phyloP scores from a whole-genome alignment of 2,329 filamentous ascomycete species.

The Ophiostoma pallidulum region DNA sequence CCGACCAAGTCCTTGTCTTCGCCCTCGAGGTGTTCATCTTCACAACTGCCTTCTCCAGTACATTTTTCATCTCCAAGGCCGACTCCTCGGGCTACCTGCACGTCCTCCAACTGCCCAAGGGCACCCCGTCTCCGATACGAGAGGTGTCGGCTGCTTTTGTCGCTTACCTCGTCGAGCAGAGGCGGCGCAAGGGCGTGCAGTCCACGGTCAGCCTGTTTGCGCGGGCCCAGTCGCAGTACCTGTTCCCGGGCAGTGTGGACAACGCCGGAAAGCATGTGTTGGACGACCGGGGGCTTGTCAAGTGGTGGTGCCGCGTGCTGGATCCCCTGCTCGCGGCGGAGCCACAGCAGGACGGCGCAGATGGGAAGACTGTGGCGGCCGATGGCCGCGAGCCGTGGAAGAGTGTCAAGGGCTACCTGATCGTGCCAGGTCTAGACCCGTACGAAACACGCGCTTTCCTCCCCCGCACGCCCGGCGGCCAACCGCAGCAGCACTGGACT shows the following conservation, averaged over 20 bases:
- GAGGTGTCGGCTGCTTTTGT: constrained; percentile 68
- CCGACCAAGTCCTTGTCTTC: constrained; percentile 56
- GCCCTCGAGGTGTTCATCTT: constrained; percentile 86
- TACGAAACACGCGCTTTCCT: constrained; percentile 73
- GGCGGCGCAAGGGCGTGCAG: constrained; percentile 54
- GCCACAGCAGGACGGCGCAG: constrained; percentile 27
- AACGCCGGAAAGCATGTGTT: constrained; percentile 82
- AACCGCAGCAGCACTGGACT: constrained; percentile 52
- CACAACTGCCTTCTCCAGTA: constrained; percentile 68
- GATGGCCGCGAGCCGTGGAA: constrained; percentile 27
- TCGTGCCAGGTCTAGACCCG: constrained; percentile 79
- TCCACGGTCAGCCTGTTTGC: constrained; percentile 86
- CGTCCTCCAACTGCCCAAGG: constrained; percentile 51
- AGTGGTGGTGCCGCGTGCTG: constrained; percentile 90
- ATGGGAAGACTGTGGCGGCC: constrained; percentile 14
- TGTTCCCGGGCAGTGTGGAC: constrained; percentile 86
- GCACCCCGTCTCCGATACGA: constrained; percentile 63
- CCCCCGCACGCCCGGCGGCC: constrained; percentile 43
- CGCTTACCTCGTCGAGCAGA: constrained; percentile 58
- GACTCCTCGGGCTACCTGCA: constrained; percentile 87
- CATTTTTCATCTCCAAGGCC: constrained; percentile 90
- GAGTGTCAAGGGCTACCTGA: constrained; percentile 63
- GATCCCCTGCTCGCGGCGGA: constrained; percentile 71
- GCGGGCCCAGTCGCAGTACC: constrained; percentile 81
- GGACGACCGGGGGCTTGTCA: constrained; percentile 80